Evolutionary conservation across 225 moss, liverwort and hornwort genomes (phyloP).

Genomic region (Antitrichia curtipendula): DNA sequence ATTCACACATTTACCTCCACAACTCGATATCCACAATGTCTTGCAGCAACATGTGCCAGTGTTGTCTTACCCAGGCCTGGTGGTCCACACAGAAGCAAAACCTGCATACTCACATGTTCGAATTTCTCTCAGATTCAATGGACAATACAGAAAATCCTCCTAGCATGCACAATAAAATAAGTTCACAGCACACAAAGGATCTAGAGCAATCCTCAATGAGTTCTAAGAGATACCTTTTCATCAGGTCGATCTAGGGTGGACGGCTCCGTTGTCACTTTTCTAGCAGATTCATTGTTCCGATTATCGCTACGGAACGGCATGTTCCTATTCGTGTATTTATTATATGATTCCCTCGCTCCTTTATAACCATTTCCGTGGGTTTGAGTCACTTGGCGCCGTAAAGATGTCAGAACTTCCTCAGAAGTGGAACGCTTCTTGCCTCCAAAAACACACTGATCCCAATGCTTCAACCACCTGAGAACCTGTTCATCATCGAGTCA

Average conservation of each 20-base stretch:
- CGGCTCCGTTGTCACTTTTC: not conserved
- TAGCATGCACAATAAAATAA: not conserved
- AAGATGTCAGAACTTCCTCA: constrained; percentile 64
- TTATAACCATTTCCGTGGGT: constrained; percentile 4
- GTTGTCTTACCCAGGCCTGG: constrained; percentile 98
- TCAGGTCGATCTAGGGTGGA: constrained; percentile 29
- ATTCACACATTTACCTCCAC: constrained; percentile 54
- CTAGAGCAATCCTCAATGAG: not conserved
- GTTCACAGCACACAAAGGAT: not conserved
- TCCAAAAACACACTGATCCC: constrained; percentile 88
- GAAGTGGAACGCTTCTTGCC: constrained; percentile 48
- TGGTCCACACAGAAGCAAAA: constrained; percentile 83
- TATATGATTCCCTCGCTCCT: constrained; percentile 28
- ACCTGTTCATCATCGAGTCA: constrained; percentile 38
- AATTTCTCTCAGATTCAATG: not conserved
- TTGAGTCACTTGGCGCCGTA: constrained; percentile 42
- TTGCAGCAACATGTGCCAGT: constrained; percentile 84
- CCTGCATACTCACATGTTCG: constrained; percentile 29
- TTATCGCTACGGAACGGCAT: constrained; percentile 5
- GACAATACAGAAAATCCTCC: not conserved
- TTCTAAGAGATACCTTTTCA: constrained; percentile 19
- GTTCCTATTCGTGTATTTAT: not conserved
- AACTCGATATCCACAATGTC: constrained; percentile 91
- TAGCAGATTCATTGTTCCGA: not conserved
- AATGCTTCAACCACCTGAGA: constrained; percentile 92